Percentiles rank a stretch among this genome's conserved stretches.
These are phyloP conservation scores for Phytophthora pseudosyringae DNA, from an alignment of 352 stramenopile genomes.

Conservation along the genomic window DNA sequence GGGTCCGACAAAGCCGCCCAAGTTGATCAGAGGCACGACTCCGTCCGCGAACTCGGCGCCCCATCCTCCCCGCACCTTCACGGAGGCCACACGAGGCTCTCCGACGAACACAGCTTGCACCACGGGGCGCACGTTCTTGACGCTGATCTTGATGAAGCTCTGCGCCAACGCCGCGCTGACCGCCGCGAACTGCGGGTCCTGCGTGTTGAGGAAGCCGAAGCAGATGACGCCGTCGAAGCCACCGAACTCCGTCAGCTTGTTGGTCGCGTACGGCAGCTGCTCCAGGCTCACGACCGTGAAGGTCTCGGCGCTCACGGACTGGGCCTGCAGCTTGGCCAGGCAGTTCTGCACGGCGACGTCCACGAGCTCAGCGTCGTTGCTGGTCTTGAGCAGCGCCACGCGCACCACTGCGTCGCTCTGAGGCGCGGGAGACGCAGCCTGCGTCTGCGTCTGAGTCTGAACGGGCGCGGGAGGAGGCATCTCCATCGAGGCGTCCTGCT, in stretches of 20 bases:
- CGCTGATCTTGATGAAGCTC: constrained; percentile 85
- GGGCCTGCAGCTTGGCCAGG: constrained; percentile 34
- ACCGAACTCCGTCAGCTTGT: constrained; percentile 75
- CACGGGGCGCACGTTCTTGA: constrained; percentile 81
- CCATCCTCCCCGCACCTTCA: constrained; percentile 77
- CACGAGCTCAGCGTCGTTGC: constrained; percentile 69
- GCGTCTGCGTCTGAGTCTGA: constrained; percentile 34
- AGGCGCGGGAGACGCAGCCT: constrained; percentile 23
- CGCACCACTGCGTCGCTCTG: constrained; percentile 39
- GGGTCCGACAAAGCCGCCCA: constrained; percentile 73
- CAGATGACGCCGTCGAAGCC: constrained; percentile 80
- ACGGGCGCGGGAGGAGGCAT: constrained; percentile 25
- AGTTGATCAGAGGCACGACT: constrained; percentile 63
- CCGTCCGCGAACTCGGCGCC: constrained; percentile 69
- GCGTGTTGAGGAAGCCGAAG: constrained; percentile 77
- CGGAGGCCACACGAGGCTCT: constrained; percentile 74
- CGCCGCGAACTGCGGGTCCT: constrained; percentile 68
- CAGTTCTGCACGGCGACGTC: constrained; percentile 74
- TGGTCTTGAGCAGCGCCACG: constrained; percentile 84
- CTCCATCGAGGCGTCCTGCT: constrained; percentile 27
- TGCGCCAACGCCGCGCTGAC: constrained; percentile 65
- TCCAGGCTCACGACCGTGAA: constrained; percentile 77
- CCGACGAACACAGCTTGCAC: constrained; percentile 82
- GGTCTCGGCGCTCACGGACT: constrained; percentile 52
- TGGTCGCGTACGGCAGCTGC: constrained; percentile 82